phyloP scores from a whole-genome alignment of 306 rosid species.

The Adenanthera pavonina region DNA sequence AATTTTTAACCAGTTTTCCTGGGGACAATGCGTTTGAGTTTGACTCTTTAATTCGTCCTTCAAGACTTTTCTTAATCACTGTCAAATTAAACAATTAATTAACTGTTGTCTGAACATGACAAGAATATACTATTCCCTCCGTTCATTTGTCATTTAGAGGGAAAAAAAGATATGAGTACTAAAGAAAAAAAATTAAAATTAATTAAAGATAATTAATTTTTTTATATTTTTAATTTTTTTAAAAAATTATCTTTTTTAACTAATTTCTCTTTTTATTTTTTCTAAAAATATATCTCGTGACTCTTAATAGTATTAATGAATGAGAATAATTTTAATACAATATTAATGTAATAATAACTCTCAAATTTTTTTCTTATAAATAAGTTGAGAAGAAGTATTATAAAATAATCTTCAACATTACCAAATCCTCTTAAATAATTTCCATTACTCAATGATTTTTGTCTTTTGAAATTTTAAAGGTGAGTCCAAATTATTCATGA shows the following conservation, averaged over 20 bases:
- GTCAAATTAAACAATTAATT: neutral
- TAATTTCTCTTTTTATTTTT: too few species aligned
- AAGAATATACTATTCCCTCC: neutral
- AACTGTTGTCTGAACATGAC: neutral
- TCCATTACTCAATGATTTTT: neutral
- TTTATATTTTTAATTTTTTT: too few species aligned
- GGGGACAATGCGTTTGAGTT: neutral
- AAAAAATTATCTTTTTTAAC: too few species aligned
- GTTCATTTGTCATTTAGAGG: too few species aligned
- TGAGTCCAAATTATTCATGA: neutral
- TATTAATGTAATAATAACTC: too few species aligned
- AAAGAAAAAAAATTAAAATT: neutral
- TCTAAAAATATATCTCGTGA: too few species aligned
- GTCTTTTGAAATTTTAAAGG: neutral
- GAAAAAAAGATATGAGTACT: too few species aligned
- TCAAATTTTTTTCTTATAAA: too few species aligned
- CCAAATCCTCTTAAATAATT: conserved; percentile 4
- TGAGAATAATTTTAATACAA: too few species aligned
- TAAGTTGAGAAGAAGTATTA: too few species aligned
- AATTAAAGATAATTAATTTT: too few species aligned
- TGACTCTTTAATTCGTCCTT: neutral
- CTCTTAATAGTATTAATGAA: too few species aligned
- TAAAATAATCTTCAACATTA: neutral
- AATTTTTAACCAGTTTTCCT: neutral
- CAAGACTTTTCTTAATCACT: neutral